Conservation (phyloP, 257 asterid genomes). For the Fraxinus cuspidata region DNA sequence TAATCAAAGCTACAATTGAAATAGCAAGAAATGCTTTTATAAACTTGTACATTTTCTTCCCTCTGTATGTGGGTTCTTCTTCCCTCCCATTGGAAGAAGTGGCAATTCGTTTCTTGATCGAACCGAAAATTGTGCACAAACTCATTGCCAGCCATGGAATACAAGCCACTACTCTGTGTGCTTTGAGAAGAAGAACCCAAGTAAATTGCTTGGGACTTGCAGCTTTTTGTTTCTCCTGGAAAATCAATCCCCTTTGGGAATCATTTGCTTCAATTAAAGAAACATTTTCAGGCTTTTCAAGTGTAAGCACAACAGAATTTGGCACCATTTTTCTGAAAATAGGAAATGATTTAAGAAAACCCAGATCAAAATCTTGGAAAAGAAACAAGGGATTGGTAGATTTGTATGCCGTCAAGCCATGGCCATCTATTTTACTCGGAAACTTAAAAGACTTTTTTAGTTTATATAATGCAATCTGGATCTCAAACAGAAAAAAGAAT, state of each 20-base stretch:
- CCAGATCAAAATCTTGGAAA: conserved; percentile 26
- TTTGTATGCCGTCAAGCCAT: conserved; percentile 27
- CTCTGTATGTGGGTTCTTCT: conserved; percentile 70
- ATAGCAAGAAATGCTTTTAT: conserved; percentile 69
- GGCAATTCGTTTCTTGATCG: conserved; percentile 69
- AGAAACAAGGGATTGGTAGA: conserved; percentile 31
- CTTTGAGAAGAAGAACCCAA: conserved; percentile 65
- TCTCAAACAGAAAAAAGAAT: conserved; percentile 41
- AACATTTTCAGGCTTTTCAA: conserved; percentile 59
- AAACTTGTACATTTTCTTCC: conserved; percentile 62
- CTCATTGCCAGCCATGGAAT: conserved; percentile 63
- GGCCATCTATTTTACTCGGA: conserved; percentile 13
- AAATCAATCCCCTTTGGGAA: conserved; percentile 30
- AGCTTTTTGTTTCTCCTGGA: conserved; percentile 61
- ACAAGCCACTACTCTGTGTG: conserved; percentile 54
- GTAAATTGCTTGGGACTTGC: conserved; percentile 70
- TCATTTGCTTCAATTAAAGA: conserved; percentile 53
- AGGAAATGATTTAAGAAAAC: conserved; percentile 24
- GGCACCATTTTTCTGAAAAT: conserved; percentile 59
- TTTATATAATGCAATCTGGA: conserved; percentile 38
- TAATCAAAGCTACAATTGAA: conserved; percentile 59
- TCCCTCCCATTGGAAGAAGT: conserved; percentile 55
- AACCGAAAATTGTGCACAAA: conserved; percentile 38
- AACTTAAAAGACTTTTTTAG: no score
- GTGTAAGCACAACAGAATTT: conserved; percentile 64